A percentile compares a stretch with the other conserved stretches of the same genome.
Conservation (phyloP, 75 land plant genomes). For the Pseudotsuga menziesii region DNA sequence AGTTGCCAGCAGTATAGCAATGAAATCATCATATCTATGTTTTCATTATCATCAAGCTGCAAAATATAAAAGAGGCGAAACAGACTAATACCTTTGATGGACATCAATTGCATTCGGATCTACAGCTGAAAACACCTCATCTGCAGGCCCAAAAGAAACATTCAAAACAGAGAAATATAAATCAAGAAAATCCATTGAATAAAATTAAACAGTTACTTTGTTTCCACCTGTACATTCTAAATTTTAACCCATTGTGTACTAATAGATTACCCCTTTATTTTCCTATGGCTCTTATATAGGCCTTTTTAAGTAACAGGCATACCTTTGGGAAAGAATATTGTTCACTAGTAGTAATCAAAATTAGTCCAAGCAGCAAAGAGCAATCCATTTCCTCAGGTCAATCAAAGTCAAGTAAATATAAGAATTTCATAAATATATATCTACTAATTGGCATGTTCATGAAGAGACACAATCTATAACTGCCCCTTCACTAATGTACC, state of each 20-base stretch:
- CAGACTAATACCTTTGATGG: constrained; percentile 66
- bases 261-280: too few species aligned
- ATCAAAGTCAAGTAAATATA: neutral
- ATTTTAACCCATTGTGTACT: too few species aligned
- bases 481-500: too few species aligned
- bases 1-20: neutral
- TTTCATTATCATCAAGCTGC: neutral
- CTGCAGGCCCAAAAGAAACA: constrained; percentile 32
- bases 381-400: neutral
- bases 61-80: neutral
- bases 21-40: neutral
- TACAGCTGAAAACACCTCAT: constrained; percentile 65
- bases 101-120: constrained; percentile 65
- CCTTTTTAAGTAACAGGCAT: too few species aligned
- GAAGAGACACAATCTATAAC: too few species aligned
- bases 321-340: too few species aligned
- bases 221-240: neutral
- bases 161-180: neutral
- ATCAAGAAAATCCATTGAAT: neutral
- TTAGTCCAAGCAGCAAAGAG: neutral
- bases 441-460: too few species aligned
- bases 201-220: neutral
- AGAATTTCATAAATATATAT: neutral
- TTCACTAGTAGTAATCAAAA: neutral
- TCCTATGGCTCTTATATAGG: too few species aligned